phyloP scores from a whole-genome alignment of 371 early-diverging fungal species.

The Lichtheimia hyalospora region DNA sequence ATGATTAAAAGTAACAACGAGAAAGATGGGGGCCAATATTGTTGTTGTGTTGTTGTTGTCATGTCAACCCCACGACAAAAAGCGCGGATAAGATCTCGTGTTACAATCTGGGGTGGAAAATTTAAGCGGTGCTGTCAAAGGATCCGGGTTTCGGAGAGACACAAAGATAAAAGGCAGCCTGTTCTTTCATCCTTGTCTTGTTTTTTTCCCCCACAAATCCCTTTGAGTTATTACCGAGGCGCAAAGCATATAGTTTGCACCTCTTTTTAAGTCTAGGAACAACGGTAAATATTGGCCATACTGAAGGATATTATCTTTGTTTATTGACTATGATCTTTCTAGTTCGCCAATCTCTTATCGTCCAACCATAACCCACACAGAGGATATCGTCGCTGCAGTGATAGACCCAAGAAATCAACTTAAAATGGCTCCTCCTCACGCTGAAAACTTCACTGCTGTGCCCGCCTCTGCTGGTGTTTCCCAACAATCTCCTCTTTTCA shows the following conservation, averaged over 20 bases:
- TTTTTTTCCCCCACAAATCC: neutral
- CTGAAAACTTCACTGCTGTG: constrained; percentile 23
- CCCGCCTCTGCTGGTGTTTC: constrained; percentile 31
- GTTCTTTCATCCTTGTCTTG: too few species aligned
- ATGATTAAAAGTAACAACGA: too few species aligned
- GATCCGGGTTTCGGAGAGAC: too few species aligned
- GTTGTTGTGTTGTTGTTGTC: too few species aligned
- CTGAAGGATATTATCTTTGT: neutral
- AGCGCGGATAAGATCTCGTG: too few species aligned
- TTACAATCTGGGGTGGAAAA: too few species aligned
- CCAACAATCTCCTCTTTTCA: constrained; percentile 61
- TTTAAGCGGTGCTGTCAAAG: too few species aligned
- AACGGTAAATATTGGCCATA: neutral
- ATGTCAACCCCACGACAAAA: too few species aligned
- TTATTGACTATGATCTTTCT: neutral
- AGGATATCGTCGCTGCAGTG: constrained; percentile 71
- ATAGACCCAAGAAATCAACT: constrained; percentile 68
- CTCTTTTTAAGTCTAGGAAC: neutral
- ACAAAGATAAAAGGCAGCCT: too few species aligned
- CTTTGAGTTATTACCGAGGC: neutral
- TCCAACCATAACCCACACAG: constrained; percentile 90
- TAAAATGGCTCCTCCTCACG: constrained; percentile 45
- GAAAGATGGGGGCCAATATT: too few species aligned
- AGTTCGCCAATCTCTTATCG: constrained; percentile 84
- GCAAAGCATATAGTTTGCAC: neutral